Base-by-base conservation (phyloP, 305 asterid species). In the Petunia hybrid region DNA sequence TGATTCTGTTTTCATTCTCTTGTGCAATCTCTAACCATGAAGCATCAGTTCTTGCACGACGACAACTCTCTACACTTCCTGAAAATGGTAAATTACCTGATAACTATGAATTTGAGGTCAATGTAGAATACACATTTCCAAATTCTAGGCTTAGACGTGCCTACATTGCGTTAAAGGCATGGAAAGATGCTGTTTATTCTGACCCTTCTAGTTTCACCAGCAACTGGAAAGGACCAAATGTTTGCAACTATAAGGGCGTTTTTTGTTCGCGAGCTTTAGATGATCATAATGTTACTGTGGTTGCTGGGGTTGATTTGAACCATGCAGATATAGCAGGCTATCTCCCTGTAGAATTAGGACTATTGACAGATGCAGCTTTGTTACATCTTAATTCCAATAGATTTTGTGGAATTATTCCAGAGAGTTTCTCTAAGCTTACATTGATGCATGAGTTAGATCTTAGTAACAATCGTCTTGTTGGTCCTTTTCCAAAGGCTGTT, bases 231-330 rank as follows among this genome's bases (percentile, higher is more conserved):
- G 98, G 97, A 6, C 84, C 91, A 4, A 85, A 90, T 31, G 96
- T 94, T 8, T 94, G 97, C 48, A 61, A 85, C 9, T 94, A 94
- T 82, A 86, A 80, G 0, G 97, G 97, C 6, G 93, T 94, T 0
- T 91, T 86, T 8, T 94, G 97, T 36, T 88, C 89, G 0, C 81
- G 83, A 2, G 91, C 95, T 1, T 80, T 89, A 9, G 95, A 93
- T 80, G 90, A 92, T 13, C 79, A 87, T 1, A 82, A 4, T n/a
- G 0, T 80, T 4, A 85, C 86, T 2, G 97, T 92, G n/a, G 98
- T 94, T n/a, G 97, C 97, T 1, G 98, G 98, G 4, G 41, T 94
- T 57, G 97, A 94, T 77, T 79, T 94, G 22, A 94, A 91, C 81
- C 90, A 87, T 59, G 95, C 81, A 0, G 93, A 92, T 74, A 90